phyloP scores from a whole-genome alignment of 83 land plant genomes.

The Picea abies region DNA sequence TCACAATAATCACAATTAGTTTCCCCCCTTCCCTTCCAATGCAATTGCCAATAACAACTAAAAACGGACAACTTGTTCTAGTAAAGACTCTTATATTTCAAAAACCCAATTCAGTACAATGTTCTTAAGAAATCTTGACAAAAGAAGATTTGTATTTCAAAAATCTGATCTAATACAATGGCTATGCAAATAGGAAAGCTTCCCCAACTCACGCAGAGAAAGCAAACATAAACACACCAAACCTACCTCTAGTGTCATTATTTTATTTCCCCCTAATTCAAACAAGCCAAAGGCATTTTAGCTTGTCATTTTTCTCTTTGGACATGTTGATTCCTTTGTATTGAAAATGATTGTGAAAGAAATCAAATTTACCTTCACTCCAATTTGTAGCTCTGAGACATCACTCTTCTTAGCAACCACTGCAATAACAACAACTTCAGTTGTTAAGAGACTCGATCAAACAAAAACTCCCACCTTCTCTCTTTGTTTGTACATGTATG shows the following conservation, averaged over 20 bases:
- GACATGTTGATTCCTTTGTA: background rate
- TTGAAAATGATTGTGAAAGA: background rate
- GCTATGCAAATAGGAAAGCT: too few species aligned
- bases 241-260: background rate
- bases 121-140: background rate
- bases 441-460: background rate
- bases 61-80: background rate
- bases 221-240: background rate
- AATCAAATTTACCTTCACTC: constrained; percentile 42
- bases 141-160: background rate
- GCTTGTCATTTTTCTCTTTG: background rate
- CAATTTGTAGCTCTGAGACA: constrained; percentile 58
- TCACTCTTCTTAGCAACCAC: constrained; percentile 49
- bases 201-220: too few species aligned
- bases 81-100: background rate
- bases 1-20: background rate
- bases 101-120: background rate
- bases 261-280: background rate
- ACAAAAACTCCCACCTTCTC: too few species aligned
- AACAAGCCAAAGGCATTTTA: background rate
- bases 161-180: background rate
- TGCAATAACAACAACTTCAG: constrained; percentile 12
- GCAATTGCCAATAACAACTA: background rate
- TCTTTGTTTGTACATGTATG: too few species aligned
- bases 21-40: background rate